Conservation (phyloP, 257 asterid genomes). For the Sherardia arvensis region DNA sequence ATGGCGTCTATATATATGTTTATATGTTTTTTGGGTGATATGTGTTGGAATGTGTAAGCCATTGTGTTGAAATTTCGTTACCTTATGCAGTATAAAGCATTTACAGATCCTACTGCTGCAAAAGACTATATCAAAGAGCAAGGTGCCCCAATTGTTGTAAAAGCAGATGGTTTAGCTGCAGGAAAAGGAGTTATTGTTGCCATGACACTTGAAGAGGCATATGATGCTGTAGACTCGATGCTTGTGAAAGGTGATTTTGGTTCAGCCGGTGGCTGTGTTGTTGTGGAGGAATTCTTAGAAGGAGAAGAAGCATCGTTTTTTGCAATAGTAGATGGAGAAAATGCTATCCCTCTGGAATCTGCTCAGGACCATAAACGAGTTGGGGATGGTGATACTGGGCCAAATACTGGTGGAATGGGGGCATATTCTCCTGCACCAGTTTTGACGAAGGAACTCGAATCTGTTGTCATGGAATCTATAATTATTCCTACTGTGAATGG, state of each 20-base stretch:
- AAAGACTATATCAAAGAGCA: conserved; percentile 63
- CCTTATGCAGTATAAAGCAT: conserved; percentile 66
- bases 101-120: conserved; percentile 56
- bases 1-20: neutral
- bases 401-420: conserved; percentile 99
- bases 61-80: conserved; percentile 2
- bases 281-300: conserved; percentile 78
- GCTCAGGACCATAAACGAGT: conserved; percentile 98
- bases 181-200: conserved; percentile 95
- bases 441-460: conserved; percentile 68
- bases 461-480: conserved; percentile 66
- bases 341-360: conserved; percentile 83
- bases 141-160: conserved; percentile 82
- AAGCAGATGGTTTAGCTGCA: conserved; percentile 94
- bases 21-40: neutral
- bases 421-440: conserved; percentile 96
- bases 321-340: conserved; percentile 88
- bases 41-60: neutral
- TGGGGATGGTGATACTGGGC: conserved; percentile 87
- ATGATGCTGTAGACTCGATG: conserved; percentile 83
- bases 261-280: conserved; percentile 65
- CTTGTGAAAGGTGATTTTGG: conserved; percentile 76
- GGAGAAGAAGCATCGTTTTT: conserved; percentile 96
- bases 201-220: conserved; percentile 67
- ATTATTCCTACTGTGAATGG: conserved; percentile 85